Base-by-base conservation (phyloP, 2,329 filamentous ascomycete species). In the Ophiostoma himal-ulmi region DNA sequence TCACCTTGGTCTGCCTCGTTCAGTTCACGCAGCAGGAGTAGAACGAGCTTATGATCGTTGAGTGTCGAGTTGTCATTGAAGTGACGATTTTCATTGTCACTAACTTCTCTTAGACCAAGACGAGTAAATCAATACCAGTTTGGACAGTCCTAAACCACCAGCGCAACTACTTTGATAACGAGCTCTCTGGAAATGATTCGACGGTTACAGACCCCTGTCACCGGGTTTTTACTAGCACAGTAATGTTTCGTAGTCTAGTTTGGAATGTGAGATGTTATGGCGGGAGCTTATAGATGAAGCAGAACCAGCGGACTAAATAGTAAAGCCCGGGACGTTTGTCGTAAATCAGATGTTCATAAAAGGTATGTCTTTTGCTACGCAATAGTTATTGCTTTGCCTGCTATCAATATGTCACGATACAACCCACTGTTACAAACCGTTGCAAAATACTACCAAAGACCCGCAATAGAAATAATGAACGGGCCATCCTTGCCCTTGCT, bases 121-220 rank as follows among this genome's bases (percentile, higher is more conserved):
- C 44, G 1, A 48, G 44, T 57, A 57, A 57, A 57, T 57, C 52
- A 26, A 57, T 57, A n/a, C 52, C 20, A 57, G 52, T 57, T 57
- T 57, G 52, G 52, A 57, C 8, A 26, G 0, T 26, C n/a, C 14
- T n/a, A 57, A 57, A 57, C 52, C 22, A 14, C 10, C 52, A 26
- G 22, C 52, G 6, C n/a, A 26, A 26, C 52, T 8, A 26, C 52
- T 5, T n/a, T 5, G 44, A 48, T 57, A 57, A 26, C n/a, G n/a
- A 57, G 10, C 52, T 26, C 52, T 22, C 3, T 26, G 22, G 8
- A 57, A 57, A 26, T n/a, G 52, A 26, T 57, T 26, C 11, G 22
- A 57, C 52, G n/a, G 52, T 57, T 57, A 57, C 52, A 57, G 52
- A 57, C 26, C 52, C 52, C 22, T 57, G 52, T 57, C 52, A 57